A percentile compares a stretch with the other conserved stretches of the same genome.
Evolutionary conservation across 768 basidiomycete genomes (phyloP).

Genomic region (Rhodotorula graminis): DNA sequence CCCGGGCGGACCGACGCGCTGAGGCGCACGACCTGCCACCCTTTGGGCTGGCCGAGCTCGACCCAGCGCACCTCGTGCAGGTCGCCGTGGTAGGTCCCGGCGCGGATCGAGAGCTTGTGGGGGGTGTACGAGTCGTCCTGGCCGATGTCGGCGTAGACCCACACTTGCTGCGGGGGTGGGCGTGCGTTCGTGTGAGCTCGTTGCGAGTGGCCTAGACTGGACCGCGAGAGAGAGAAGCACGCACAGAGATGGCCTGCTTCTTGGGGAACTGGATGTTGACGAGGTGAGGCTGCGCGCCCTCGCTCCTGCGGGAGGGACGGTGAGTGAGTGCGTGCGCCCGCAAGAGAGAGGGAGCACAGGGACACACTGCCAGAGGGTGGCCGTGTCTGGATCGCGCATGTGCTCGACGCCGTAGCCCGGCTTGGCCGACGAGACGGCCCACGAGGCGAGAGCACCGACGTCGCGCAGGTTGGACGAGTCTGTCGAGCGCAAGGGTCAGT

Average conservation of each 20-base stretch:
- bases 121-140: conserved; percentile 97
- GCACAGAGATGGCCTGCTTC: conserved; percentile 79
- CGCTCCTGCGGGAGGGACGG: conserved; percentile 50
- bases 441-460: conserved; percentile 76
- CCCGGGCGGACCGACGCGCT: conserved; percentile 54
- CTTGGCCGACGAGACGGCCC: conserved; percentile 95
- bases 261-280: conserved; percentile 90
- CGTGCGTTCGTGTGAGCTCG: not conserved
- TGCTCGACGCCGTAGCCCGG: conserved; percentile 95
- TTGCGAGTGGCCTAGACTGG: too few relatives aligned
- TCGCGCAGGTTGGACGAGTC: conserved; percentile 42
- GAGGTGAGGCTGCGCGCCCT: conserved; percentile 94
- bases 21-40: conserved; percentile 85
- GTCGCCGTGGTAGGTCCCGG: conserved; percentile 85
- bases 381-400: conserved; percentile 66
- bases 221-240: conserved; percentile 17
- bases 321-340: not conserved
- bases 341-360: conserved; percentile 47
- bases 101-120: conserved; percentile 78
- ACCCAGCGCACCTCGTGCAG: conserved; percentile 72
- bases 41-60: conserved; percentile 82
- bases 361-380: conserved; percentile 96
- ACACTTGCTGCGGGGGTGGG: conserved; percentile 63
- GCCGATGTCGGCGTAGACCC: conserved; percentile 70
- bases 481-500: not conserved